These are phyloP conservation scores for Brassica rapa DNA, from an alignment of 345 rosid genomes.

Conservation along the genomic window DNA sequence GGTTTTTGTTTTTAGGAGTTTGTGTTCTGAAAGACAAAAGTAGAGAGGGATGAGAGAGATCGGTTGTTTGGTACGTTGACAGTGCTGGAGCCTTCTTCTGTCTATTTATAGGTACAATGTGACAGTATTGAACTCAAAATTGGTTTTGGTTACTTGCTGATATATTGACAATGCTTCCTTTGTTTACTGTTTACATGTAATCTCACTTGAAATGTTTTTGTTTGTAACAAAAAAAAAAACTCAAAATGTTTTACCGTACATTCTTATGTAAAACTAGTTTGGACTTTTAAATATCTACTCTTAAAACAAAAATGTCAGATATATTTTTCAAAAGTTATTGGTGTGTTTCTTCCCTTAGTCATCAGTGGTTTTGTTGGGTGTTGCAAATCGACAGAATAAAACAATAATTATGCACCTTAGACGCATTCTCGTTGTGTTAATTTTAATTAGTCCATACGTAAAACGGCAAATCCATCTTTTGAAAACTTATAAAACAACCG, in stretches of 20 bases:
- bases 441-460: neutral
- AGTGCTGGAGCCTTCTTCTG: neutral
- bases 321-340: too few species aligned
- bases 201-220: neutral
- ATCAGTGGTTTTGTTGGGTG: neutral
- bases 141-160: neutral
- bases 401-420: neutral
- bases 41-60: neutral
- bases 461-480: neutral
- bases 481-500: neutral
- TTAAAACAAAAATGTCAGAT: too few species aligned
- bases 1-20: constrained; percentile 20
- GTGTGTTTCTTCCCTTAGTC: neutral
- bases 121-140: neutral
- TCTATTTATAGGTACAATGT: constrained; percentile 24
- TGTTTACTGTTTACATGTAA: neutral
- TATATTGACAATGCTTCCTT: neutral
- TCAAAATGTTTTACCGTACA: neutral
- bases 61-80: neutral
- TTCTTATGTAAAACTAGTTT: neutral
- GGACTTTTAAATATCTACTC: too few species aligned
- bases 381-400: neutral
- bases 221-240: neutral
- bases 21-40: neutral
- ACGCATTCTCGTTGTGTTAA: neutral